A percentile compares a stretch with the other conserved stretches of the same genome.
Evolutionary conservation across 176 grass and related monocot genomes (phyloP).

Genomic region (Aegilops tauschii): DNA sequence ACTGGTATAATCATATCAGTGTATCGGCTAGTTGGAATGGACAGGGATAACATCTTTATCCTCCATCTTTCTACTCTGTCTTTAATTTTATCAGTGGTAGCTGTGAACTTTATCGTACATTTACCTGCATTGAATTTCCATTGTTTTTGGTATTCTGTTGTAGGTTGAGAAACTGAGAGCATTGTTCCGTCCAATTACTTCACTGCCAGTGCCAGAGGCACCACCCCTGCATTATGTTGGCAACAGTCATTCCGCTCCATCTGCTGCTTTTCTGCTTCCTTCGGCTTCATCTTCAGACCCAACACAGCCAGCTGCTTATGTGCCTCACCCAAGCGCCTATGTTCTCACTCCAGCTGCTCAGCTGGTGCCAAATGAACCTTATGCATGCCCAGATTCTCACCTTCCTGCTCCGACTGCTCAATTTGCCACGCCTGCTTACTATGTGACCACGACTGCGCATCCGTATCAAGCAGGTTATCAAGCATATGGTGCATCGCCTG

Average conservation of each 20-base stretch:
- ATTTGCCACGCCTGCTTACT: neutral
- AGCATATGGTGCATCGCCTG: slow-evolving; percentile 2
- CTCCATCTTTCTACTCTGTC: neutral
- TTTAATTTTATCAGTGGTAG: slow-evolving; percentile 1
- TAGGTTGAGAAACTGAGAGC: slow-evolving; percentile 52
- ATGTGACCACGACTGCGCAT: slow-evolving; percentile 6
- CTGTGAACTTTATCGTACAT: neutral
- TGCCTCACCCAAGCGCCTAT: slow-evolving; percentile 15
- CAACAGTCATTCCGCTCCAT: slow-evolving; percentile 18
- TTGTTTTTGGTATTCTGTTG: slow-evolving; percentile 26
- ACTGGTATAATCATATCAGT: neutral
- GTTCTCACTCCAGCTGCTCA: neutral
- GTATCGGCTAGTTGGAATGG: slow-evolving; percentile 1
- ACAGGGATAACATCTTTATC: neutral
- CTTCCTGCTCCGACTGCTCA: neutral
- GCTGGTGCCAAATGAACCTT: neutral
- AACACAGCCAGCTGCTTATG: slow-evolving; percentile 23
- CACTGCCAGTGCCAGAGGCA: slow-evolving; percentile 26
- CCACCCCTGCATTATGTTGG: slow-evolving; percentile 26
- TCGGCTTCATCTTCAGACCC: neutral
- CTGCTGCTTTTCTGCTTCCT: neutral
- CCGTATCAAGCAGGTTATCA: slow-evolving; percentile 12
- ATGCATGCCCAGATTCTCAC: slow-evolving; percentile 22
- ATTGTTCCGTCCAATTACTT: slow-evolving; percentile 43
- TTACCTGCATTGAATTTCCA: neutral